A percentile compares a stretch with the other conserved stretches of the same genome.
Conservation (phyloP, 2,329 filamentous ascomycete genomes). For the Zelopaecilomyces penicillatus region DNA sequence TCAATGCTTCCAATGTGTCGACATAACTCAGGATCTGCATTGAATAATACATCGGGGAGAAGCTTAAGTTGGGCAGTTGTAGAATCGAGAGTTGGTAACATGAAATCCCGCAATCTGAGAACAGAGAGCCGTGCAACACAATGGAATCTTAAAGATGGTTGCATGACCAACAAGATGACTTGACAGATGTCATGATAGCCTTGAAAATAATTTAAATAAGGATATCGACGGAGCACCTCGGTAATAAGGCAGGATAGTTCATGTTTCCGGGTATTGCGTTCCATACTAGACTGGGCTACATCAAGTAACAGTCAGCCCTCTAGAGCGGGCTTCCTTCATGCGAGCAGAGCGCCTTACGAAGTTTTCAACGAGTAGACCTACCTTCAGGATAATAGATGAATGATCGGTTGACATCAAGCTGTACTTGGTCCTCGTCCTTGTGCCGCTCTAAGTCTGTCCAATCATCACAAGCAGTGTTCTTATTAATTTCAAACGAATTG, state of each 20-base stretch:
- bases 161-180: conserved; percentile 81
- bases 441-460: conserved; percentile 67
- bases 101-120: conserved; percentile 90
- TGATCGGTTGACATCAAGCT: conserved; percentile 87
- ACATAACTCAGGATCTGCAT: conserved; percentile 63
- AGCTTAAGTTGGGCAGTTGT: conserved; percentile 79
- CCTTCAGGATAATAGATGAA: conserved; percentile 92
- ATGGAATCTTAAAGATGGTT: conserved; percentile 47
- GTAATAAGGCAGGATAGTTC: conserved; percentile 76
- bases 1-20: conserved; percentile 68
- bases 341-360: neutral
- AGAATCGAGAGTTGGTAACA: conserved; percentile 80
- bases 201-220: conserved; percentile 90
- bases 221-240: conserved; percentile 69
- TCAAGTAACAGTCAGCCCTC: too few species aligned
- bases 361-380: too few species aligned
- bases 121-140: conserved; percentile 76
- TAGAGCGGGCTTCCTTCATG: neutral
- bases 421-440: conserved; percentile 81
- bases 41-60: conserved; percentile 70
- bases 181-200: conserved; percentile 98
- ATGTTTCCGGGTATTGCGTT: conserved; percentile 61
- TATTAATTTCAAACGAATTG: conserved; percentile 2
- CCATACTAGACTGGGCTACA: conserved; percentile 59
- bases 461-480: conserved; percentile 14